These are phyloP conservation scores for Chiua virens DNA, from an alignment of 768 basidiomycete genomes.

Conservation along the genomic window DNA sequence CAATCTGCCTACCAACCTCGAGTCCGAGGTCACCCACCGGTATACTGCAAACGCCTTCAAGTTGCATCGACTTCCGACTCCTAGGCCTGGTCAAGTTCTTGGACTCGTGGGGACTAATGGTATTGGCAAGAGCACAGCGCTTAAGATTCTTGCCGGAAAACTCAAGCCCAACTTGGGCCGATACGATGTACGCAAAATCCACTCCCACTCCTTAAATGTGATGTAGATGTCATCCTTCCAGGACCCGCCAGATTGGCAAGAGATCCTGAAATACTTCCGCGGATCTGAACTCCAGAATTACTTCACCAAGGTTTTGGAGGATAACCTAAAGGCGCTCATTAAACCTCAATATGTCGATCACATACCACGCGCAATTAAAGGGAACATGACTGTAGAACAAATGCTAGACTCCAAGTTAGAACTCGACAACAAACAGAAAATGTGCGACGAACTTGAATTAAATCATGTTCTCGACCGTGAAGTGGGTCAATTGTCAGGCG, in stretches of 20 bases:
- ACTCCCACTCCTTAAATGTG: not conserved
- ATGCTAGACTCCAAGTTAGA: conserved; percentile 95
- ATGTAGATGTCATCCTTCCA: conserved; percentile 27
- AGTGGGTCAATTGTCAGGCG: conserved; percentile 85
- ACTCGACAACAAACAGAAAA: conserved; percentile 81
- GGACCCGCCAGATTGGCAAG: conserved; percentile 99
- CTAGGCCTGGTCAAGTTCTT: conserved; percentile 96
- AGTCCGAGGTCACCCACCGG: conserved; percentile 94
- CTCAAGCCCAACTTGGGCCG: conserved; percentile 96
- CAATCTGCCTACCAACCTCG: conserved; percentile 96
- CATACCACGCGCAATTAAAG: conserved; percentile 95
- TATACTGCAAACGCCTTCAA: conserved; percentile 99
- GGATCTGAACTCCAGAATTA: conserved; percentile 99
- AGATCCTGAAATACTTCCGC: conserved; percentile 97
- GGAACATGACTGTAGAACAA: conserved; percentile 75
- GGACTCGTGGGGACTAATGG: conserved; percentile 99
- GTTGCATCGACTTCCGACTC: conserved; percentile 95
- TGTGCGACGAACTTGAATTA: conserved; percentile 86
- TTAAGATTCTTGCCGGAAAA: conserved; percentile 96
- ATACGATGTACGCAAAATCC: conserved; percentile 71
- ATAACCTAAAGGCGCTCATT: conserved; percentile 97
- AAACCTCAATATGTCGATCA: conserved; percentile 99
- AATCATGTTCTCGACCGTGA: conserved; percentile 85
- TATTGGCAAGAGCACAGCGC: conserved; percentile 97
- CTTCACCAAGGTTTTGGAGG: conserved; percentile 98